These are phyloP conservation scores for Coemansia sp. DNA, from an alignment of 192 early-diverging fungal species.

Conservation along the genomic window DNA sequence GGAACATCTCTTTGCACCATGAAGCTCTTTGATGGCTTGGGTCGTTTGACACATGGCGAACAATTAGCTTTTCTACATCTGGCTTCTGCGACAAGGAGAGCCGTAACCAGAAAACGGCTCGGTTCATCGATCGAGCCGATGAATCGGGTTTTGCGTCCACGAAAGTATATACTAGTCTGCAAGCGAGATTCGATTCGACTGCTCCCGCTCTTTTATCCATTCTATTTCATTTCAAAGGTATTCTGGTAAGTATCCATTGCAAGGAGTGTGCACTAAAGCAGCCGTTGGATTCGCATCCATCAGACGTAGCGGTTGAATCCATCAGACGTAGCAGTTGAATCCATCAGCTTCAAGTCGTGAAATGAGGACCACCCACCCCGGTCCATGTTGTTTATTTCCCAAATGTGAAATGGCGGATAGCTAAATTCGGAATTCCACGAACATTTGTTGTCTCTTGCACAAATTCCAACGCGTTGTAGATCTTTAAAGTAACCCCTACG, in stretches of 20 bases:
- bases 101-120: too few species aligned
- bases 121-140: too few species aligned
- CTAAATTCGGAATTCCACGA: not conserved
- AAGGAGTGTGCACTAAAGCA: too few species aligned
- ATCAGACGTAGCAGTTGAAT: too few species aligned
- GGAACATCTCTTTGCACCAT: not conserved
- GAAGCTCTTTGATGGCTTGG: not conserved
- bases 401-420: not conserved
- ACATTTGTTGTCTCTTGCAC: not conserved
- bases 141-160: too few species aligned
- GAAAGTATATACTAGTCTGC: not conserved
- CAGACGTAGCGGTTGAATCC: too few species aligned
- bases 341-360: too few species aligned
- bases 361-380: too few species aligned
- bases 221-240: slow-evolving; percentile 1
- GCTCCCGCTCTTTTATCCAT: not conserved
- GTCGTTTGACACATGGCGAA: too few species aligned
- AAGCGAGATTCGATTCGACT: not conserved
- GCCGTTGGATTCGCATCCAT: slow-evolving; percentile 1
- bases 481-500: slow-evolving; percentile 56
- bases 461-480: slow-evolving; percentile 11
- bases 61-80: too few species aligned
- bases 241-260: slow-evolving; percentile 8
- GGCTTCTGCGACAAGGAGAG: too few species aligned
- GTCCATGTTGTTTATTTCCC: not conserved